Percentiles rank a stretch among this genome's conserved stretches.
Conservation (phyloP, 2,329 filamentous ascomycete genomes). For the Lithohypha guttulata region DNA sequence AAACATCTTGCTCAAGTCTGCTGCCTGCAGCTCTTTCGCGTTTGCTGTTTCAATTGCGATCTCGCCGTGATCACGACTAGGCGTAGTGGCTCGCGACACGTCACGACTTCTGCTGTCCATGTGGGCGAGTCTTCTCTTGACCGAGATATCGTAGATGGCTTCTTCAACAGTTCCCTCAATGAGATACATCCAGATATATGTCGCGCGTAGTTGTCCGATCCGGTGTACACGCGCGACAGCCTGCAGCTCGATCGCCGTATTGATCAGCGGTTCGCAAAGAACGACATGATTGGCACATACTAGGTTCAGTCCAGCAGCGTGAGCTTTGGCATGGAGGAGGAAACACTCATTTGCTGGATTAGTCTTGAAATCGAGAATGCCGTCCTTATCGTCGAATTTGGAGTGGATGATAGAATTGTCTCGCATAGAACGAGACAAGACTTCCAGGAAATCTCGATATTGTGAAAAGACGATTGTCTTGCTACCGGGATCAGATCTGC, state of each 20-base stretch:
- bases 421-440: constrained; percentile 59
- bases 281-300: constrained; percentile 92
- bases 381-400: constrained; percentile 56
- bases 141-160: constrained; percentile 79
- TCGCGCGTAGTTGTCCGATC: constrained; percentile 79
- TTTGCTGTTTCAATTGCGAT: constrained; percentile 72
- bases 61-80: constrained; percentile 26
- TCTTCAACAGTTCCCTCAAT: constrained; percentile 87
- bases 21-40: constrained; percentile 68
- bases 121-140: constrained; percentile 66
- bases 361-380: constrained; percentile 66
- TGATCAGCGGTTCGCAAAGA: constrained; percentile 84
- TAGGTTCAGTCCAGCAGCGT: constrained; percentile 80
- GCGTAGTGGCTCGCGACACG: constrained; percentile 22
- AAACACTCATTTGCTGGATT: constrained; percentile 70
- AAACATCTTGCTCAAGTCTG: constrained; percentile 59
- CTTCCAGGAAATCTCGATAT: constrained; percentile 67
- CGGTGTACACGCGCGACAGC: constrained; percentile 90
- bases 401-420: constrained; percentile 63
- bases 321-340: constrained; percentile 76
- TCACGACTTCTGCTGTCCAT: constrained; percentile 37
- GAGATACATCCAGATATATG: constrained; percentile 91
- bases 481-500: constrained; percentile 69
- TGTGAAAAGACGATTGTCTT: constrained; percentile 95
- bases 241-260: constrained; percentile 87